Evolutionary conservation across 129 eudicot species (phyloP), one percentile per base, ranked within the genome.

Genomic region (Smallanthus sonchifolius): DNA sequence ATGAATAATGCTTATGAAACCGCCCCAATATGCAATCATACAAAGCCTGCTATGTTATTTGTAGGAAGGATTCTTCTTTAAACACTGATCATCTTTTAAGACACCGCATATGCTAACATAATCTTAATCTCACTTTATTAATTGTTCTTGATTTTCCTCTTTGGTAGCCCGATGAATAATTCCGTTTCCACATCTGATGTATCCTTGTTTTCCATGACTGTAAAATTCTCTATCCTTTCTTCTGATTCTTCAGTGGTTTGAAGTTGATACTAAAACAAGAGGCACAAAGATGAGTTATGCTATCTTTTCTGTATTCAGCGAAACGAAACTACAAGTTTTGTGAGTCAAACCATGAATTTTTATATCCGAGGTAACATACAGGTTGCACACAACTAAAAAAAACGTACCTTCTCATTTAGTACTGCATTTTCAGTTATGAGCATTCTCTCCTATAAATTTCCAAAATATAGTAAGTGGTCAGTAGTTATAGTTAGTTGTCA

Each of bases 371-470:
- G 38, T 36, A 36, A 36, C 38, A 36, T 36, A 36, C 3, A 6
- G 17, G 17, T 48, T 48, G 19, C 55, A 14, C 55, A 48, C 3
- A n/a, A 2, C 0, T 6, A 15, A 64, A 37, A 37, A 16, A 54
- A 55, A 81, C 65, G 79, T 39, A 89, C 97, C 96, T 92, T 85
- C 77, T 84, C 82, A 28, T 19, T 66, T 47, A 92, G 81, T 74
- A 60, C 10, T 32, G 80, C 84, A 80, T 85, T 85, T 72, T 89
- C 94, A 47, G 90, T 83, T 70, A 75, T 75, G 2, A 87, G 86
- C 51, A 51, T 73, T 84, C 75, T 82, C 85, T 68, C 97, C 97
- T 92, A 79, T 36, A 68, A 24, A 52, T 34, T 44, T 62, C 47
- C 44, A 62, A 4, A 54, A 51, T 10, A 75, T 67, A 40, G 38